A percentile compares a stretch with the other conserved stretches of the same genome.
These are phyloP conservation scores for Calocybe gambosa DNA, from an alignment of 1,284 basidiomycete genomes.

Conservation along the genomic window DNA sequence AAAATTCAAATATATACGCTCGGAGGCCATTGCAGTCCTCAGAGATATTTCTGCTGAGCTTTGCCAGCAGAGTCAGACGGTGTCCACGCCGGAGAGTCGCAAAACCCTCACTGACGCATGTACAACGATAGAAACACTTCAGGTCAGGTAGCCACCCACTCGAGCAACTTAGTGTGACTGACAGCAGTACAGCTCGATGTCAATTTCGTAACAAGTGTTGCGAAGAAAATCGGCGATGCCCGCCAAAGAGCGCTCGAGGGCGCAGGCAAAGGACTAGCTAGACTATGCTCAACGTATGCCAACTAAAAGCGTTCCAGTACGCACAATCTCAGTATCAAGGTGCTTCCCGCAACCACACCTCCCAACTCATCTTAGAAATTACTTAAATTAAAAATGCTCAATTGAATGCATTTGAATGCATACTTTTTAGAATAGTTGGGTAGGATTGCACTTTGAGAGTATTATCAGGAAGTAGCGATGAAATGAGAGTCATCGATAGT, in stretches of 20 bases:
- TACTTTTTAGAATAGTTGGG: background rate
- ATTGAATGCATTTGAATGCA: no score
- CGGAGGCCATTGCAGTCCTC: slow-evolving; percentile 43
- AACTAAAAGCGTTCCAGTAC: slow-evolving; percentile 16
- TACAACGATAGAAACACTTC: slow-evolving; percentile 31
- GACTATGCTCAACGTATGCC: slow-evolving; percentile 43
- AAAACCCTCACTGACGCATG: slow-evolving; percentile 48
- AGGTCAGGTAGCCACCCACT: slow-evolving; percentile 31
- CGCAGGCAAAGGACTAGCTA: slow-evolving; percentile 58
- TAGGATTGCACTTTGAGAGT: no score
- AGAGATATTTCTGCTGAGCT: slow-evolving; percentile 52
- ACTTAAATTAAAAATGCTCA: no score
- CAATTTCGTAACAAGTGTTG: slow-evolving; percentile 56
- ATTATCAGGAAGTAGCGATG: slow-evolving; percentile 26
- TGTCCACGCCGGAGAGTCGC: slow-evolving; percentile 46
- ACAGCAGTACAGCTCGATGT: slow-evolving; percentile 45
- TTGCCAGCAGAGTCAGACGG: slow-evolving; percentile 41
- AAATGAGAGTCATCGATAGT: slow-evolving; percentile 65
- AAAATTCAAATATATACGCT: slow-evolving; percentile 56
- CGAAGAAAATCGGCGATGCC: slow-evolving; percentile 61
- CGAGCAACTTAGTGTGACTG: background rate
- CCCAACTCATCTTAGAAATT: no score
- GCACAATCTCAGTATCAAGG: no score
- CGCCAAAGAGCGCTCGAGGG: slow-evolving; percentile 68
- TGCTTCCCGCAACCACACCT: no score